Base-by-base conservation (phyloP, 169 alveolate genomes). In the Eimeria praecox region DNA sequence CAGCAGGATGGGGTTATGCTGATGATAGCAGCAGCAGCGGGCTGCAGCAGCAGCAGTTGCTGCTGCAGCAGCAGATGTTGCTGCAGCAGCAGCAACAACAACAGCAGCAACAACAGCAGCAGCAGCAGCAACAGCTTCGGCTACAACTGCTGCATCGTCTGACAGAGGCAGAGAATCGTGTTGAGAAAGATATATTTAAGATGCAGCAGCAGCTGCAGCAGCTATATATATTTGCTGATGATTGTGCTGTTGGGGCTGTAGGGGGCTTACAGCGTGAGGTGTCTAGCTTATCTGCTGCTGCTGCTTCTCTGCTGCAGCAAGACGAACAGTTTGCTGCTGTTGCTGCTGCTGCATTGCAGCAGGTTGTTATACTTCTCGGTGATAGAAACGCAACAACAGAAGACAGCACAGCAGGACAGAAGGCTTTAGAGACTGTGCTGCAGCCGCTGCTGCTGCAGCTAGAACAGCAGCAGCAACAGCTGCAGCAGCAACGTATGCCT, bases 401-500 rank as follows among this genome's bases (percentile, higher is more conserved):
- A n/a, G 90, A 3, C 30, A 12, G 24, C 6, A 71, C 64, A 16
- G 69, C 24, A 0, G 64, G 71, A 1, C 44, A 49, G 71, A 4
- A 42, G 27, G 90, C 90, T 44, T 42, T 80, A 22, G 44, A 80
- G 44, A 0, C 0, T 3, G 71, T 80, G 71, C 90, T 80, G 90
- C 49, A 5, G 90, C 71, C 64, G 90, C 49, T 27, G 44, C 69
- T 80, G 64, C 59, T 9, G 71, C 77, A 83, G 91, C 91, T 52
- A 33, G 54, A 49, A 52, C 49, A 46, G 77, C 71, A 52, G 91
- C 77, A 83, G 71, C 75, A 30, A 30, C 77, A 30, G 77, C 91
- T 12, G 91, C 91, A 83, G 75, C 73, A 54, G 75, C 75, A 54
- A 71, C 90, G 90, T 24, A 27, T 80, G 90, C 90, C 64, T n/a